Evolutionary conservation across 2,329 filamentous ascomycete species (phyloP), one percentile per base, ranked within the genome.

Genomic region (Penicillium sp.): DNA sequence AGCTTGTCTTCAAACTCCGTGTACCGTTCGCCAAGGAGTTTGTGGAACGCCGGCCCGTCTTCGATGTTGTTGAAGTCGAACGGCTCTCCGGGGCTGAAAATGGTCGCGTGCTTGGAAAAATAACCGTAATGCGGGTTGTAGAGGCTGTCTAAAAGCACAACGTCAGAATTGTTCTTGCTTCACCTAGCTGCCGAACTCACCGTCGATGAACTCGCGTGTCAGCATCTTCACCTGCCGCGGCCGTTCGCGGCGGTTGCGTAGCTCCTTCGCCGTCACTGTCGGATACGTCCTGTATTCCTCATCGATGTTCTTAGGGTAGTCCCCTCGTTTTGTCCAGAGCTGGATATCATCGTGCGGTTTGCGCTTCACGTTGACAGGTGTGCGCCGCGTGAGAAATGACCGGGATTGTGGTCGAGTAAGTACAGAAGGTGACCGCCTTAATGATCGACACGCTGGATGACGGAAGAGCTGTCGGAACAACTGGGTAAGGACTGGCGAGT

Each of bases 121-220:
- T 96, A 96, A 59, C 91, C 90, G 65, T 96, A 97, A 59, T 88
- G 78, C 0, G 89, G 89, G 65, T 97, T 96, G 68, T 97, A 97
- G 13, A 96, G 74, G 65, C 88, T 93, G 72, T 96, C 90, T 94
- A 61, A 29, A 54, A 22, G 35, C 9, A 43, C 12, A 47, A 34
- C 34, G 57, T 57, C 43, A 57, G 45, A 24, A 10, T 31, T 17
- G 5, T 26, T 12, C 6, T 8, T n/a, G 4, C 13, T 19, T 43
- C 26, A 33, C 38, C 13, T 39, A 21, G 35, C 26, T 9, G 28
- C n/a, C 21, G 29, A 67, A 68, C 58, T 58, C 65, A 89, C 87
- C 90, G 69, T 98, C 93, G 65, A 98, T 93, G 65, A 98, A 98
- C 76, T 98, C 94, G 57, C 94, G 81, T 66, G 94, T 87, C 64